These are phyloP conservation scores for Cardamine occulta DNA, from an alignment of 345 rosid species.

Conservation along the genomic window DNA sequence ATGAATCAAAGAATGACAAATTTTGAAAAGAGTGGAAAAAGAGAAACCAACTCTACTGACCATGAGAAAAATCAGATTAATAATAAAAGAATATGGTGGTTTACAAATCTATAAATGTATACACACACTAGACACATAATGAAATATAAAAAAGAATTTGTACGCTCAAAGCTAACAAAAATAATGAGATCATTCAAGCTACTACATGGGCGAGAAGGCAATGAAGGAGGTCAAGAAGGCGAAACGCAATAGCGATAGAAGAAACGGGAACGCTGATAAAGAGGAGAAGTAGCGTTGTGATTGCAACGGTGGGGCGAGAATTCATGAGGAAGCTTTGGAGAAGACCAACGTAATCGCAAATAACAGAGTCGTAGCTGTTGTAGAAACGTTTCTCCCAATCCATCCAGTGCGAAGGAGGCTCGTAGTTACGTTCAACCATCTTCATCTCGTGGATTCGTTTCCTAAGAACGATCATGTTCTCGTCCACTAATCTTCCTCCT, in stretches of 20 bases:
- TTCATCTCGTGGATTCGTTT: conserved; percentile 64
- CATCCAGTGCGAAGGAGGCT: conserved; percentile 72
- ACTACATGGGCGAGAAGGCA: conserved; percentile 22
- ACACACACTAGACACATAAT: background rate
- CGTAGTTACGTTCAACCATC: conserved; percentile 67
- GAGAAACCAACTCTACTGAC: too few relatives aligned
- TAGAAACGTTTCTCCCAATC: conserved; percentile 72
- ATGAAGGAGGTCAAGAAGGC: conserved; percentile 28
- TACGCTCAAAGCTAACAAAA: background rate
- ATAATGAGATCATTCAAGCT: conserved; percentile 15
- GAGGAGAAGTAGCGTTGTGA: conserved; percentile 52
- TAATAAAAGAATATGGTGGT: conserved; percentile 13
- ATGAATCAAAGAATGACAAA: too few relatives aligned
- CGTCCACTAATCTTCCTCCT: conserved; percentile 56
- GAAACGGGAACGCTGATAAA: conserved; percentile 57
- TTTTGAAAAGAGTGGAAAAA: too few relatives aligned
- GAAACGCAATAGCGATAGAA: conserved; percentile 41
- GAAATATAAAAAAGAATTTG: background rate
- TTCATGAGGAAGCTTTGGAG: conserved; percentile 63
- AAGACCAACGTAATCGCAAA: conserved; percentile 57
- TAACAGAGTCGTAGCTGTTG: conserved; percentile 50
- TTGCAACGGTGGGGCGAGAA: conserved; percentile 58
- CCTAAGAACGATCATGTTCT: conserved; percentile 64
- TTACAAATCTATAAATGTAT: background rate
- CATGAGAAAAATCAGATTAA: too few relatives aligned